A percentile compares a stretch with the other conserved stretches of the same genome.
Evolutionary conservation across 768 basidiomycete species (phyloP).

Genomic region (Russula emetica): DNA sequence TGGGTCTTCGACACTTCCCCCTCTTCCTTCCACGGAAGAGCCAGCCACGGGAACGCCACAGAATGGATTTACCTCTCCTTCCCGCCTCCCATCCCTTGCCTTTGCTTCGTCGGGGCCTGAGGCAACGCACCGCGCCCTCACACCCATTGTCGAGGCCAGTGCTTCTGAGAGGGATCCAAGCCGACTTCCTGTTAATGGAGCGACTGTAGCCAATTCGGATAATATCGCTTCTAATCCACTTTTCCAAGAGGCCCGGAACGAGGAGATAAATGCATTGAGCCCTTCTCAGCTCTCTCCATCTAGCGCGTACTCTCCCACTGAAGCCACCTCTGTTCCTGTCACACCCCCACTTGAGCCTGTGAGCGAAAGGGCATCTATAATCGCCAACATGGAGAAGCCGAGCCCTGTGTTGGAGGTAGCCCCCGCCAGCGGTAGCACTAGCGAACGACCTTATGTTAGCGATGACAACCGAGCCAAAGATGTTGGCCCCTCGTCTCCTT

Average conservation of each 20-base stretch:
- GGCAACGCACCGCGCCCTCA: slow-evolving; percentile 18
- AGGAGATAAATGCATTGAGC: not conserved
- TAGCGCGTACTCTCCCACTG: slow-evolving; percentile 15
- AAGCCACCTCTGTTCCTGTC: not conserved
- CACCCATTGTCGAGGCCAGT: slow-evolving; percentile 63
- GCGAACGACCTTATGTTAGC: not conserved
- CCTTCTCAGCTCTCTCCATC: slow-evolving; percentile 1
- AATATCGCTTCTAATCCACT: not conserved
- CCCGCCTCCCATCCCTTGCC: slow-evolving; percentile 59
- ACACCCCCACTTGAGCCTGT: not conserved
- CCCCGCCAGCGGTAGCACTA: not conserved
- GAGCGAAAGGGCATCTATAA: not conserved
- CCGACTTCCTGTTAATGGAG: not conserved
- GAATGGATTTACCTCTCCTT: slow-evolving; percentile 22
- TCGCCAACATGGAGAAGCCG: not conserved
- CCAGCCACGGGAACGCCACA: not conserved
- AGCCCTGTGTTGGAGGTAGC: not conserved
- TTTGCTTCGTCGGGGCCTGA: slow-evolving; percentile 37
- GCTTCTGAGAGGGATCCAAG: slow-evolving; percentile 26
- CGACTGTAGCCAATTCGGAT: not conserved
- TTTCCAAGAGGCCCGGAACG: not conserved
- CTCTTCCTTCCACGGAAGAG: slow-evolving; percentile 20
- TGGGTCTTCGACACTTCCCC: slow-evolving; percentile 5
- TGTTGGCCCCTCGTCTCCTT: slow-evolving; percentile 5
- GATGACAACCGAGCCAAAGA: not conserved